Evolutionary conservation across 345 rosid genomes (phyloP).

Genomic region (Dipteronia dyeriana): DNA sequence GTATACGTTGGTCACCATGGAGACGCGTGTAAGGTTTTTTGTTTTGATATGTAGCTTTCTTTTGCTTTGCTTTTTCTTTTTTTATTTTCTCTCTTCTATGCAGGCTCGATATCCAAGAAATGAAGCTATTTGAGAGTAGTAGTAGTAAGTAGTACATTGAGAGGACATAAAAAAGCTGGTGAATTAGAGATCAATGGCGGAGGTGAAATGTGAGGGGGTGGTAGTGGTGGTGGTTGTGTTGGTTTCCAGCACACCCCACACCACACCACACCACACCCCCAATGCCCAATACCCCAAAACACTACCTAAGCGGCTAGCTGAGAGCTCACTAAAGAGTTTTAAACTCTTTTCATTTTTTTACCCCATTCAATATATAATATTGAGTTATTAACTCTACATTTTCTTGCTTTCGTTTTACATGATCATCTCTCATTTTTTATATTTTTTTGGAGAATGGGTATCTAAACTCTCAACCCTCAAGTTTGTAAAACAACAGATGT

Average conservation of each 20-base stretch:
- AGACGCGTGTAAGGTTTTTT: conserved; percentile 19
- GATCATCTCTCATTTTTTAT: too few relatives aligned
- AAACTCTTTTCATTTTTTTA: neutral
- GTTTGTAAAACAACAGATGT: conserved; percentile 5
- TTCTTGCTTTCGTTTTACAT: neutral
- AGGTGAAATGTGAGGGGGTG: conserved; percentile 1
- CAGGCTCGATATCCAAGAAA: conserved; percentile 40
- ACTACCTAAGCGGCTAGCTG: neutral
- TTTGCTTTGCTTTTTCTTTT: conserved; percentile 11
- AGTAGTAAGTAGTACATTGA: neutral
- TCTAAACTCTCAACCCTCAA: too few relatives aligned
- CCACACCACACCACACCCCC: neutral
- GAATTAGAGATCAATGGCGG: conserved; percentile 20
- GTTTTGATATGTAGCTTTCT: conserved; percentile 36
- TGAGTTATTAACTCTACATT: neutral
- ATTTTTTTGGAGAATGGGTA: too few relatives aligned
- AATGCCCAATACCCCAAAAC: neutral
- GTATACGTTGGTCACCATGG: conserved; percentile 7
- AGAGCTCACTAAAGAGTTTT: neutral
- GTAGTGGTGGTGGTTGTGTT: conserved; percentile 29
- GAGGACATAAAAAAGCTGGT: conserved; percentile 20
- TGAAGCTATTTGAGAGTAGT: neutral
- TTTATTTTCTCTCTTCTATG: conserved; percentile 15
- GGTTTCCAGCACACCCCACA: conserved; percentile 28
- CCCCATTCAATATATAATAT: neutral